A percentile compares a stretch with the other conserved stretches of the same genome.
Conservation (phyloP, 495 filamentous ascomycete species). For the Neurospora sp. region DNA sequence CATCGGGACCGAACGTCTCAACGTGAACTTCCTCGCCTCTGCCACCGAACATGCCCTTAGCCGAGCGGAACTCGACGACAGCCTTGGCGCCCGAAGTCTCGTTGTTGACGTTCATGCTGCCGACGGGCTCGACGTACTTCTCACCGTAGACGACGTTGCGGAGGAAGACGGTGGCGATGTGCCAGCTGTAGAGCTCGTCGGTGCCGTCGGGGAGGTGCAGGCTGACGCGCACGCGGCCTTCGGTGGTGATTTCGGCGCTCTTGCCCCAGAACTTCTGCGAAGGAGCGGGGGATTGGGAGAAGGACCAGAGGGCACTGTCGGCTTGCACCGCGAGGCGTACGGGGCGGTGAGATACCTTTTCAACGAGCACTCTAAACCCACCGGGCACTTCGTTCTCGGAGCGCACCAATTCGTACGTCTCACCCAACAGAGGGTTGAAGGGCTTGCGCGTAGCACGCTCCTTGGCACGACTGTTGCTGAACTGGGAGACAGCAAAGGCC, state of each 20-base stretch:
- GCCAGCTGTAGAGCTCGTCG: constrained; percentile 77
- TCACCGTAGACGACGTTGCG: constrained; percentile 96
- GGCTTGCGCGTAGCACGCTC: constrained; percentile 94
- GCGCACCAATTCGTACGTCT: constrained; percentile 88
- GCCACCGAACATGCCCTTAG: constrained; percentile 92
- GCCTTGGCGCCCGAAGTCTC: constrained; percentile 75
- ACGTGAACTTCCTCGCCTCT: constrained; percentile 82
- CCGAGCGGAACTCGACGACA: constrained; percentile 67
- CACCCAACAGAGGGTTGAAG: constrained; percentile 95
- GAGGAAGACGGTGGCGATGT: constrained; percentile 74
- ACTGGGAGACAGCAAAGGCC: constrained; percentile 78
- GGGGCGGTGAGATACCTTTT: constrained; percentile 88
- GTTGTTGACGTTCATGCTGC: constrained; percentile 69
- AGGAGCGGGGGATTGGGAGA: constrained; percentile 76
- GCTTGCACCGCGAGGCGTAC: constrained; percentile 90
- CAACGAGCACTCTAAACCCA: constrained; percentile 78
- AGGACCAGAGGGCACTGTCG: constrained; percentile 71
- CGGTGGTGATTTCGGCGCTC: constrained; percentile 82
- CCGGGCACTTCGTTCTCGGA: constrained; percentile 61
- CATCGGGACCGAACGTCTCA: constrained; percentile 55
- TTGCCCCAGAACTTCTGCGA: constrained; percentile 99
- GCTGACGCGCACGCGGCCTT: constrained; percentile 68
- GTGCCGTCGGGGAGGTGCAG: constrained; percentile 50
- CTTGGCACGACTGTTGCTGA: constrained; percentile 69
- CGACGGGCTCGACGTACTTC: constrained; percentile 95